Percentiles rank a stretch among this genome's conserved stretches.
These are phyloP conservation scores for Vachellia collinsii DNA, from an alignment of 306 rosid genomes.

Conservation along the genomic window DNA sequence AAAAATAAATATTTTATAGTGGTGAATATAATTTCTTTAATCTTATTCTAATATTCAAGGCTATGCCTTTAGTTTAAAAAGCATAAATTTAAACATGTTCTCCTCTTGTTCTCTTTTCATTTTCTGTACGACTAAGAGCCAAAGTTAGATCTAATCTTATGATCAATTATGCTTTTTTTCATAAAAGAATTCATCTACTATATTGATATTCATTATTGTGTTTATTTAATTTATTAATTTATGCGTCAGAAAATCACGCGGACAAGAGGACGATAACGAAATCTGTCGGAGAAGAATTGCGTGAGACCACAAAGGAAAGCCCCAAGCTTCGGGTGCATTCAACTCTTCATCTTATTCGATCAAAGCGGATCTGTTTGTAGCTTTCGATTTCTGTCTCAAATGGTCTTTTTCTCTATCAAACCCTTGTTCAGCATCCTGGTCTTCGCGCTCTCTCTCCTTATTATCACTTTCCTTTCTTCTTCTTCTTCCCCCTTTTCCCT, in stretches of 20 bases:
- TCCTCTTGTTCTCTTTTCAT: too few species aligned
- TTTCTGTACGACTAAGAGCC: too few species aligned
- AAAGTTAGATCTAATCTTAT: too few species aligned
- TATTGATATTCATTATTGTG: too few species aligned
- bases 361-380: not conserved
- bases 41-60: too few species aligned
- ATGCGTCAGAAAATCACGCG: not conserved
- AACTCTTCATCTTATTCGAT: not conserved
- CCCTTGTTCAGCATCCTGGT: conserved; percentile 57
- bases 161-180: too few species aligned
- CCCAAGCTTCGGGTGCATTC: not conserved
- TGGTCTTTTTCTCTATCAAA: conserved; percentile 72
- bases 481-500: conserved; percentile 49
- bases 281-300: not conserved
- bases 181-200: too few species aligned
- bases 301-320: not conserved
- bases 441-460: conserved; percentile 50
- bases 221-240: not conserved
- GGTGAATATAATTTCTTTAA: too few species aligned
- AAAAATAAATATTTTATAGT: too few species aligned
- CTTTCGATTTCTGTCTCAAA: conserved; percentile 38
- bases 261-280: not conserved
- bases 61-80: too few species aligned
- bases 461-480: conserved; percentile 53
- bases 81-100: too few species aligned